These are phyloP conservation scores for Stereocaulon alpinum DNA, from an alignment of 495 filamentous ascomycete species.

Conservation along the genomic window DNA sequence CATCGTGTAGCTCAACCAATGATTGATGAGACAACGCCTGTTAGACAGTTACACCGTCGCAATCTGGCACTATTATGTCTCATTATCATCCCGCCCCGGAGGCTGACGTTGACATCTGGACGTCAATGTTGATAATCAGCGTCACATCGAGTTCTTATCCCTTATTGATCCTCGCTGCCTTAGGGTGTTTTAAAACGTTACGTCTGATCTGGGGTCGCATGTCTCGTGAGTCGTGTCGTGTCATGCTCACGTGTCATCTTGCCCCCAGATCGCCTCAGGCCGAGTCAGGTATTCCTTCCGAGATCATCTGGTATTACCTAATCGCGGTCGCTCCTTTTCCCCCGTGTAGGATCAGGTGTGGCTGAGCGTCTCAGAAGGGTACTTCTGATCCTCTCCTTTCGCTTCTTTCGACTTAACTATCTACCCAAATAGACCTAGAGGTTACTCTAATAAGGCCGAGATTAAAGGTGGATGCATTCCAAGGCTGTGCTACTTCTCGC, in stretches of 20 bases:
- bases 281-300: too few relatives aligned
- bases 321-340: neutral
- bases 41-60: neutral
- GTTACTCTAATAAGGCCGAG: neutral
- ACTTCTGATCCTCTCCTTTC: too few relatives aligned
- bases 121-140: too few relatives aligned
- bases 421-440: neutral
- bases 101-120: too few relatives aligned
- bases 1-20: neutral
- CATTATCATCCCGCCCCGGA: too few relatives aligned
- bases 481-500: slow-evolving; percentile 4
- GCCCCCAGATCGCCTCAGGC: too few relatives aligned
- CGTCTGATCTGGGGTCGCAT: neutral
- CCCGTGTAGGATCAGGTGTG: too few relatives aligned
- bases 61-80: neutral
- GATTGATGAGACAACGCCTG: neutral
- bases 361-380: too few relatives aligned
- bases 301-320: neutral
- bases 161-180: neutral
- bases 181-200: neutral
- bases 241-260: too few relatives aligned
- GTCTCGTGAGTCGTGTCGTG: neutral
- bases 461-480: slow-evolving; percentile 4
- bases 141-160: neutral
- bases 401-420: too few relatives aligned